phyloP scores from a whole-genome alignment of 2,329 filamentous ascomycete genomes.

The Fonsecaea monophora region DNA sequence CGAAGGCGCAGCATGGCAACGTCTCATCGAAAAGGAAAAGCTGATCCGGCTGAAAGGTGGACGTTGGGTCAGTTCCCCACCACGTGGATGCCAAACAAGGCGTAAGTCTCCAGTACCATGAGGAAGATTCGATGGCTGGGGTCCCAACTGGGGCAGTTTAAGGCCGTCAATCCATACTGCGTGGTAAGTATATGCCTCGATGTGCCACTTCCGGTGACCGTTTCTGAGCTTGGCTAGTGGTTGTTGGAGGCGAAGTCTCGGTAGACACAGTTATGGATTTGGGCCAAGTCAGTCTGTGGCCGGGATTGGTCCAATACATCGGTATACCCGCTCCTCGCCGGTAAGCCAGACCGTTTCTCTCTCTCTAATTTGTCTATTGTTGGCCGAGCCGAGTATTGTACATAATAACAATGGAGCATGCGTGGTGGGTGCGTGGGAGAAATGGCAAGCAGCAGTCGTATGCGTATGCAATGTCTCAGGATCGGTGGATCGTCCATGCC shows the following conservation, averaged over 20 bases:
- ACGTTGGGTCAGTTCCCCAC: constrained; percentile 1
- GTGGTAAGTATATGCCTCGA: background rate
- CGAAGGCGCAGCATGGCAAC: constrained; percentile 16
- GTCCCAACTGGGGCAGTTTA: constrained; percentile 1
- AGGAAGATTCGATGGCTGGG: background rate
- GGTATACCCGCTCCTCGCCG: constrained; percentile 3
- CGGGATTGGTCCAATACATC: background rate
- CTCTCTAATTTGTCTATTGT: background rate
- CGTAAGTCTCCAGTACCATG: background rate
- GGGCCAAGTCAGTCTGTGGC: constrained; percentile 7
- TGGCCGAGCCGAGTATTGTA: background rate
- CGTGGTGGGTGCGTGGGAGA: background rate
- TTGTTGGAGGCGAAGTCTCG: constrained; percentile 9
- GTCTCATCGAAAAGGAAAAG: constrained; percentile 13
- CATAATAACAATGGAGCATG: background rate
- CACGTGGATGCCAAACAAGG: background rate
- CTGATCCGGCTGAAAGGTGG: background rate
- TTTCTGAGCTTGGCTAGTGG: background rate
- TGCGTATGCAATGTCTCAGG: constrained; percentile 13
- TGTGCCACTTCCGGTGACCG: constrained; percentile 9
- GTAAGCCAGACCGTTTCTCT: constrained; percentile 2
- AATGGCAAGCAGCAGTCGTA: background rate
- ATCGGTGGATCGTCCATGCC: constrained; percentile 1
- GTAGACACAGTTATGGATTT: constrained; percentile 4
- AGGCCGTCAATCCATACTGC: background rate